Percentiles rank a stretch among this genome's conserved stretches.
Conservation (phyloP, 2,329 filamentous ascomycete genomes). For the Trichoderma brevicompactum region DNA sequence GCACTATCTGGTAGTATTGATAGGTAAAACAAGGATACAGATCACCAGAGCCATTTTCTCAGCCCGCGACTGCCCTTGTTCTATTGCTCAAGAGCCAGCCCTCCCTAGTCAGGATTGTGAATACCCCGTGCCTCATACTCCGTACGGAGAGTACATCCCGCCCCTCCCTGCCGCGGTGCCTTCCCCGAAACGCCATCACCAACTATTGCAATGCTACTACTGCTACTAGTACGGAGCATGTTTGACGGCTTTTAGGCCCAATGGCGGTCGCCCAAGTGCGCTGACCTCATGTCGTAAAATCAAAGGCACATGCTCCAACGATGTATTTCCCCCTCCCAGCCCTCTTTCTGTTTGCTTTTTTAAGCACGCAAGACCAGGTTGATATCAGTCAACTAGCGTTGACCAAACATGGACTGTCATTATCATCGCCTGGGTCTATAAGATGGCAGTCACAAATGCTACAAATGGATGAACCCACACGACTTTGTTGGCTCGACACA, state of each 20-base stretch:
- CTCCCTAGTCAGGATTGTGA: not conserved
- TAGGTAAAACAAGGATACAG: slow-evolving; percentile 4
- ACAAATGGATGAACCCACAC: slow-evolving; percentile 1
- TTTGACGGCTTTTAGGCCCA: no score
- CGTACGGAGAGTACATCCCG: not conserved
- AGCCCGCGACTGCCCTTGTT: slow-evolving; percentile 8
- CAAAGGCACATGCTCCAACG: not conserved
- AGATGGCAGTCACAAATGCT: not conserved
- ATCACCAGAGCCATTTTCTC: slow-evolving; percentile 15
- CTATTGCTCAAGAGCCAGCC: not conserved
- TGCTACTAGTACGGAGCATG: not conserved
- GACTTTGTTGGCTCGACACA: slow-evolving; percentile 23
- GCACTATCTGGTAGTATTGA: not conserved
- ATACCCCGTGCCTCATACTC: not conserved
- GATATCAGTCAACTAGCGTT: not conserved
- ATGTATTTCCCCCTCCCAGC: not conserved
- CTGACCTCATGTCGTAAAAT: not conserved
- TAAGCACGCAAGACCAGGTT: not conserved
- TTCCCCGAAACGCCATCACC: not conserved
- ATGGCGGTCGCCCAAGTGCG: not conserved
- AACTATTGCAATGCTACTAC: not conserved
- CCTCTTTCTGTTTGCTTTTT: no score
- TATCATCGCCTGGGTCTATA: not conserved
- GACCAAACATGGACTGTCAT: not conserved
- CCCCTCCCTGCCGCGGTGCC: slow-evolving; percentile 6